Evolutionary conservation across 805 yeast genomes (phyloP), one percentile per base, ranked within the genome.

Genomic region (Zygoascus tannicola): DNA sequence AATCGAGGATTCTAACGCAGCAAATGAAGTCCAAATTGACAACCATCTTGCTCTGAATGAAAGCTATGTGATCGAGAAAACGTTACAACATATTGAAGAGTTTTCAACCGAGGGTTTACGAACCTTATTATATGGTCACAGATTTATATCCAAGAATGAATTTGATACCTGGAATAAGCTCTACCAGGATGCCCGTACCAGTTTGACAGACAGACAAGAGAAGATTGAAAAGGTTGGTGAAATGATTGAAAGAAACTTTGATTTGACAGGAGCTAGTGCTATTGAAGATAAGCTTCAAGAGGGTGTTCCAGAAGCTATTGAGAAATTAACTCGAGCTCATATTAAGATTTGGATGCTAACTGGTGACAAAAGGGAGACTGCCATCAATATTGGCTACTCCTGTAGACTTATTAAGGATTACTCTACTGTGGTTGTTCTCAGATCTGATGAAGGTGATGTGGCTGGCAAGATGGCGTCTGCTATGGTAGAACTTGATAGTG

Each of bases 311-410:
- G 95, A 88, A 44, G 76, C 97, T 0, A 88, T 92, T 50, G 97
- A 86, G 46, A 87, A 86, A 56, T 71, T 92, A 40, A 75, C 95
- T 54, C 72, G 94, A 50, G 97, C 99, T 0, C 95, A 95, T 2
- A 86, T 92, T 45, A 85, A 81, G 56, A 65, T 92, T 70, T 92
- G 99, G 99, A 92, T 92, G 97, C 68, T 92, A 39, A 92, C 99
- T 0, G 99, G 99, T 37, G 99, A 92, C 60, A 94, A 94, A 59
- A 71, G 97, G 47, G 99, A 92, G 63, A 92, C 99, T 0, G 99
- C 99, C 1, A 87, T 92, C 48, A 92, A 87, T 57, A 90, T 92
- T 62, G 98, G 97, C 0, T 85, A 88, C 56, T 84, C 98, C 4
- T 92, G 98, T 62, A 79, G 86, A 30, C 68, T 92, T 51, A 90